Conservation (phyloP, 208 protist genomes). For the Trypanosoma theileri region DNA sequence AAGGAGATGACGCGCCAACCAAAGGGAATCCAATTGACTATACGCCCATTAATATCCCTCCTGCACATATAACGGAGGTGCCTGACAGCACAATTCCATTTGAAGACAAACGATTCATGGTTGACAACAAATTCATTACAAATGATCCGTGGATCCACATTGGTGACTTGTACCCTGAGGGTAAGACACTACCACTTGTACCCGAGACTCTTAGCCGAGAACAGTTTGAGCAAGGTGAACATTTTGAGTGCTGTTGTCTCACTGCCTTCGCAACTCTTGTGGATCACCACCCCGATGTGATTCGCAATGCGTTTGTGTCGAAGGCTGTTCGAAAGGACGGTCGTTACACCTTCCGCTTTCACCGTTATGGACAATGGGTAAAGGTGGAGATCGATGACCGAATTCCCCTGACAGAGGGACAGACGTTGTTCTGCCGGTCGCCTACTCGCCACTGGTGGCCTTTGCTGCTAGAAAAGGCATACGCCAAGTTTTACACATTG, state of each 20-base stretch:
- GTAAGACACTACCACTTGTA: constrained; percentile 52
- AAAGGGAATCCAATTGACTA: constrained; percentile 55
- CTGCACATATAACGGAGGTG: constrained; percentile 41
- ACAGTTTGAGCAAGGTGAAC: constrained; percentile 75
- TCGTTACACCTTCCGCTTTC: constrained; percentile 83
- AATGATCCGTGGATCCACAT: constrained; percentile 71
- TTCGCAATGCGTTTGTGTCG: constrained; percentile 78
- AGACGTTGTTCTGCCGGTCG: constrained; percentile 60
- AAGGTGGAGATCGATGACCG: constrained; percentile 63
- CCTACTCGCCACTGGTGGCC: constrained; percentile 73
- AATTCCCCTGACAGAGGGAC: constrained; percentile 48
- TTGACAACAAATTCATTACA: constrained; percentile 54
- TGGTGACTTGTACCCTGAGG: constrained; percentile 72
- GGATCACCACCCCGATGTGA: constrained; percentile 61
- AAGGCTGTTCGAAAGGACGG: constrained; percentile 74
- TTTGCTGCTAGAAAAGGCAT: constrained; percentile 67
- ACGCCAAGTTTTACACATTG: constrained; percentile 84
- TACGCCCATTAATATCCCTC: constrained; percentile 36
- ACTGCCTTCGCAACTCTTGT: constrained; percentile 64
- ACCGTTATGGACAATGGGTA: constrained; percentile 59
- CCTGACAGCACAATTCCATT: constrained; percentile 65
- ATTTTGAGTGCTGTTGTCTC: constrained; percentile 84
- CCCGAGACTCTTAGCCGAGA: constrained; percentile 54
- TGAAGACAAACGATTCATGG: constrained; percentile 62
- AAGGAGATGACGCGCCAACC: constrained; percentile 43